Evolutionary conservation across 306 rosid species (phyloP).

Genomic region (Quercus robur): DNA sequence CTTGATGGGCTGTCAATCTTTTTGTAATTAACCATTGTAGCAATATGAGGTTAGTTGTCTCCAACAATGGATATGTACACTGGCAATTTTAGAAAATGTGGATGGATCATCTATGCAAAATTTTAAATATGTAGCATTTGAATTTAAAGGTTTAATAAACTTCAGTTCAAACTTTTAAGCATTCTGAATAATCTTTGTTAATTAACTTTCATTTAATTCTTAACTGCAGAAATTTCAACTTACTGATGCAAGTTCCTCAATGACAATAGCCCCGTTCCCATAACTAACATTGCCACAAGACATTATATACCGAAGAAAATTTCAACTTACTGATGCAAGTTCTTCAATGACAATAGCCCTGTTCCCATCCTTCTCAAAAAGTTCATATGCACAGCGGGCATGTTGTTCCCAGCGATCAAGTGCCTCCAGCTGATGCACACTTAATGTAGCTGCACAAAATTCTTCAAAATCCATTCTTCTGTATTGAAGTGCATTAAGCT

Average conservation of each 20-base stretch:
- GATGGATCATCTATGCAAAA: too few relatives aligned
- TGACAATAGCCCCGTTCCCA: conserved; percentile 88
- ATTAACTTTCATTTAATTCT: too few relatives aligned
- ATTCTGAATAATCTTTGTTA: too few relatives aligned
- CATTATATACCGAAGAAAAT: background rate
- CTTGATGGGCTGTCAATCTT: background rate
- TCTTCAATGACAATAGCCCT: conserved; percentile 93
- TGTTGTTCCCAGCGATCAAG: conserved; percentile 97
- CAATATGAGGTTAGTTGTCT: background rate
- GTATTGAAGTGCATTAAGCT: conserved; percentile 88
- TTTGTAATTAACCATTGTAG: background rate
- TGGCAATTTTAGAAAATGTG: too few relatives aligned
- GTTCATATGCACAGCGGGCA: conserved; percentile 93
- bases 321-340: conserved; percentile 83
- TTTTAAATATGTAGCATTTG: too few relatives aligned
- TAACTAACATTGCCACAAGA: conserved; percentile 5
- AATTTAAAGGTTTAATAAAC: too few relatives aligned
- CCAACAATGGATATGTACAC: too few relatives aligned
- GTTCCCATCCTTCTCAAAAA: conserved; percentile 91
- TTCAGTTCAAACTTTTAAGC: too few relatives aligned
- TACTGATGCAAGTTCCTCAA: conserved; percentile 98
- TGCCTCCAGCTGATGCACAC: conserved; percentile 98
- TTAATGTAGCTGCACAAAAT: conserved; percentile 88
- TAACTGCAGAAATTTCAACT: conserved; percentile 20
- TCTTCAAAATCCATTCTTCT: conserved; percentile 99